phyloP scores from a whole-genome alignment of 2,329 filamentous ascomycete species.

The Aciculosporium take region DNA sequence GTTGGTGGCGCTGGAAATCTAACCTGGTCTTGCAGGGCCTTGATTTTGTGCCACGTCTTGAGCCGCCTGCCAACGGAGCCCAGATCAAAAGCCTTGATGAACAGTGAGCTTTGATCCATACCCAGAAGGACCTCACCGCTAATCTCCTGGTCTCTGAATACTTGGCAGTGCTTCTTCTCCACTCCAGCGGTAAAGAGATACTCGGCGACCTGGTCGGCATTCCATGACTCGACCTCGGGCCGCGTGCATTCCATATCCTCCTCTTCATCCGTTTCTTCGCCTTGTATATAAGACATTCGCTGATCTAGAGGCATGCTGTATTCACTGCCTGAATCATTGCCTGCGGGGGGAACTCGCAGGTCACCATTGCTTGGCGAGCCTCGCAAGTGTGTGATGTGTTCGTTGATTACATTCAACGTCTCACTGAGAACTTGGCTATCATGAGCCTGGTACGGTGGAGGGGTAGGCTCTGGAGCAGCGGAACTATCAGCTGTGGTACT shows the following conservation, averaged over 20 bases:
- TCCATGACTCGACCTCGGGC: conserved; percentile 68
- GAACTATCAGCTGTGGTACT: conserved; percentile 16
- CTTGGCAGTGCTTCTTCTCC: conserved; percentile 79
- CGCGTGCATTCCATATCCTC: conserved; percentile 57
- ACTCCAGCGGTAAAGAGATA: conserved; percentile 77
- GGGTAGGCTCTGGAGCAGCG: conserved; percentile 16
- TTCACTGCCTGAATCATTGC: conserved; percentile 74
- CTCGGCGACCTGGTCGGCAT: conserved; percentile 68
- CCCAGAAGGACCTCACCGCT: conserved; percentile 82
- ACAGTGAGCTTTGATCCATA: conserved; percentile 90
- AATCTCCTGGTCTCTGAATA: conserved; percentile 93
- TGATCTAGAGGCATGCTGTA: conserved; percentile 70
- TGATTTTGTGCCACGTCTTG: conserved; percentile 96
- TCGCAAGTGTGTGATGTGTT: conserved; percentile 82
- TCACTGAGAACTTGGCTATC: conserved; percentile 74
- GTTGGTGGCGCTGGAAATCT: conserved; percentile 27
- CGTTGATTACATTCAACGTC: conserved; percentile 88
- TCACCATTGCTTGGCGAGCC: conserved; percentile 37
- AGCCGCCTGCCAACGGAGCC: conserved; percentile 79
- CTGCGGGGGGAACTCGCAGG: conserved; percentile 39
- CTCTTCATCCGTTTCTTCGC: conserved; percentile 90
- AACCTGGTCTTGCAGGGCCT: conserved; percentile 77
- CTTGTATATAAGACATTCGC: conserved; percentile 80
- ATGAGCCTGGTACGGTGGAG: conserved; percentile 31
- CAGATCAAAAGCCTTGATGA: conserved; percentile 89